Evolutionary conservation across 2,329 filamentous ascomycete species (phyloP).

Genomic region (Paracorniculantispora psalliotae): DNA sequence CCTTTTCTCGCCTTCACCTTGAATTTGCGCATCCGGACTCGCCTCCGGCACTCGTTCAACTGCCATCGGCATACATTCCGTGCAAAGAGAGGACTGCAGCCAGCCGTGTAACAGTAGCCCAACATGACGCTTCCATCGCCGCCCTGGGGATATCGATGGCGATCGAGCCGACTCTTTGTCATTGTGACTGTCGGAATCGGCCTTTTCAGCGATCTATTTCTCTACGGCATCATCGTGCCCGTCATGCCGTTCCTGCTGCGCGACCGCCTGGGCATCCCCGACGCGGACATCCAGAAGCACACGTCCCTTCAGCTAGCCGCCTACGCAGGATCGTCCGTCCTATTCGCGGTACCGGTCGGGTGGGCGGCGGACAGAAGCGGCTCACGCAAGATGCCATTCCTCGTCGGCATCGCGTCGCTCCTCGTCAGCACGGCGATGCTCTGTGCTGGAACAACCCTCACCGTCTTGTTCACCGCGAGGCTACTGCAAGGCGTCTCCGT

Average conservation of each 20-base stretch:
- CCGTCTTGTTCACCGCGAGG: neutral
- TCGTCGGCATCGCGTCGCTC: neutral
- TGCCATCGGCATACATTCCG: too few species aligned
- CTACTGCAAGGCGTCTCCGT: slow-evolving; percentile 3
- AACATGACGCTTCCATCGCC: neutral
- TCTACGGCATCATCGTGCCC: slow-evolving; percentile 15
- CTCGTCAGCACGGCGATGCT: neutral
- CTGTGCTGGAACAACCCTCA: neutral
- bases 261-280: slow-evolving; percentile 8
- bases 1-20: neutral
- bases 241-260: slow-evolving; percentile 12
- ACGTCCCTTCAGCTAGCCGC: slow-evolving; percentile 3
- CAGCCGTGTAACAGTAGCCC: neutral
- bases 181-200: slow-evolving; percentile 6
- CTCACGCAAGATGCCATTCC: neutral
- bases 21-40: too few species aligned
- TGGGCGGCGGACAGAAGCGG: neutral
- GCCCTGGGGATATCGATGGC: neutral
- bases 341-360: neutral
- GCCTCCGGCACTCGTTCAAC: too few species aligned
- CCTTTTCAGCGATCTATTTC: slow-evolving; percentile 14
- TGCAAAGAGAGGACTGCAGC: neutral
- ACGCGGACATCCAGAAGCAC: neutral
- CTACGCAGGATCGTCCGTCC: neutral
- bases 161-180: slow-evolving; percentile 1